phyloP scores from a whole-genome alignment of 1,284 basidiomycete species.

The Microbotryum scabiosae region DNA sequence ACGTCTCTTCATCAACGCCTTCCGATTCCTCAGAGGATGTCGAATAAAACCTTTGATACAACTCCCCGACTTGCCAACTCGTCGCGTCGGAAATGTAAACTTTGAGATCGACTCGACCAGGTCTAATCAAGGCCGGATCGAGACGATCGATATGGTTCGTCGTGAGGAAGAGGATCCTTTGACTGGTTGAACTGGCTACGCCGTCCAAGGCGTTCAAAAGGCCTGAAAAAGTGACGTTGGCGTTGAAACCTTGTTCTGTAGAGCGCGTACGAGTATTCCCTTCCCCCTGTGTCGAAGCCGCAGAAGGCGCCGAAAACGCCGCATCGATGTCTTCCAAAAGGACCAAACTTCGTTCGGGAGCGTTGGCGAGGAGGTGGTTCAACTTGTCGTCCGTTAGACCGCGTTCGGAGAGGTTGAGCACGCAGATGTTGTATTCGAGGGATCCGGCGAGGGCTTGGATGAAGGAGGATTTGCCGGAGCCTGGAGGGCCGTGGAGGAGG shows the following conservation, averaged over 20 bases:
- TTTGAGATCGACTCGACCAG: constrained; percentile 83
- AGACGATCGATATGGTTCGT: constrained; percentile 85
- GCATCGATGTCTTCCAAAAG: constrained; percentile 97
- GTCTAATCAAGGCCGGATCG: constrained; percentile 87
- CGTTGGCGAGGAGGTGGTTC: constrained; percentile 84
- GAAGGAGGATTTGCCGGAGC: constrained; percentile 96
- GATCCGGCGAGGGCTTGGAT: constrained; percentile 93
- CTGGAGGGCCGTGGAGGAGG: constrained; percentile 89
- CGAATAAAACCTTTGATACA: constrained; percentile 79
- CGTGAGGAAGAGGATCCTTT: constrained; percentile 97
- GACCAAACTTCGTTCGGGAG: constrained; percentile 83
- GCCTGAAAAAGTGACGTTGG: constrained; percentile 89
- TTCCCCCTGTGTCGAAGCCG: background rate
- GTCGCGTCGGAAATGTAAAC: constrained; percentile 81
- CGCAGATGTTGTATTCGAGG: constrained; percentile 88
- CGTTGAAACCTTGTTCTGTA: constrained; percentile 29
- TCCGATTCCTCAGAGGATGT: constrained; percentile 29
- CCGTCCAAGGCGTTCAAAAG: constrained; percentile 96
- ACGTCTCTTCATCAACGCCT: constrained; percentile 39
- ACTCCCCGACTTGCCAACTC: constrained; percentile 63
- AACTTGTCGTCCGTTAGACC: constrained; percentile 96
- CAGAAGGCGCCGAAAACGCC: constrained; percentile 67
- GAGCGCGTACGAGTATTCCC: no score
- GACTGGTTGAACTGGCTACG: constrained; percentile 83
- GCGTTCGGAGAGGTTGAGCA: constrained; percentile 91